Base-by-base conservation (phyloP, 148 eudicot genomes). In the Euryodendron excelsum region DNA sequence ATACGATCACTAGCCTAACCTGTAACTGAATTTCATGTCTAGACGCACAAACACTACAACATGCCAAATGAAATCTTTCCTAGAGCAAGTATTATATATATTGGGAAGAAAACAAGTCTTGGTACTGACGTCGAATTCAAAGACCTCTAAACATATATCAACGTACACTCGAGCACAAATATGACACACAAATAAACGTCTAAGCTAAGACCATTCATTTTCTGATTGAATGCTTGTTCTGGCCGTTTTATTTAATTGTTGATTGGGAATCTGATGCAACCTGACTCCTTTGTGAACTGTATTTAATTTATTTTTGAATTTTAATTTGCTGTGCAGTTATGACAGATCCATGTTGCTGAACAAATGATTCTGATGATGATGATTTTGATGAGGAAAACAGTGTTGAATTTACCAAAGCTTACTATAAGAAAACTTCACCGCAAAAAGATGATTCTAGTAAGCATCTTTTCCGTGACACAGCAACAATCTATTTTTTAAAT, bases 311-410 rank as follows among this genome's bases (percentile, higher is more conserved):
- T 21, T 30, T n/a, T 41, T 30, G 7, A n/a, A 67, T 66, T 63
- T 77, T 47, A 23, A 66, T 66, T 21, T 84, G 44, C 67, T 68
- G 50, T 76, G 85, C 90, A 96, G 99, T 78, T 96, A 76, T 96
- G 99, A 98, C 97, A 92, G 83, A 88, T 96, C 69, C 92, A 96
- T 85, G 87, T 81, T 79, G 94, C 99, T 78, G 99, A 96, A 86
- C 99, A 96, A 84, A 88, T 91, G 95, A 90, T 96, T 47, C 59
- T 96, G 99, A 96, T 80, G 95, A 90, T 52, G 95, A 86, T 75
- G 98, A 93, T 64, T 89, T 92, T 82, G 95, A 96, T 79, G 98
- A 93, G 72, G 83, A 84, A 67, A 82, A 93, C 65, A 85, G 90
- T 52, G 85, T 92, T 56, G 90, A 88, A 85, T 80, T 88, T 78